These are phyloP conservation scores for Oryza officinalis DNA, from an alignment of 176 grass and related monocot genomes.

Conservation along the genomic window DNA sequence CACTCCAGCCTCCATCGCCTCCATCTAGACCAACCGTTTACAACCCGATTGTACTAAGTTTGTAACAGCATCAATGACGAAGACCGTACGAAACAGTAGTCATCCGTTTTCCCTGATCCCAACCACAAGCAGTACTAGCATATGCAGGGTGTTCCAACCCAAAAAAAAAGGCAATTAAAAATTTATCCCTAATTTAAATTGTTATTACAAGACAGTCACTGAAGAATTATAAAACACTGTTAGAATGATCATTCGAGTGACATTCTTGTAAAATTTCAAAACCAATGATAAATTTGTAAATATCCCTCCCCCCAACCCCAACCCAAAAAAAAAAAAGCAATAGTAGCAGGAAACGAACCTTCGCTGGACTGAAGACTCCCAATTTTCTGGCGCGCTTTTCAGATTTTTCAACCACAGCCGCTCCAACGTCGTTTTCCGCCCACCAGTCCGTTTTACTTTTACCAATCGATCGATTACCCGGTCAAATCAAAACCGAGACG, in stretches of 20 bases:
- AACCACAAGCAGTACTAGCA: background rate
- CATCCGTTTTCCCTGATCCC: background rate
- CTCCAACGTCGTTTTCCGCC: conserved; percentile 14
- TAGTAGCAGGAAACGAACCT: background rate
- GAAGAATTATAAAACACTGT: no score
- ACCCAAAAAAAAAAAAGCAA: no score
- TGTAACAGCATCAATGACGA: background rate
- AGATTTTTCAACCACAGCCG: conserved; percentile 1
- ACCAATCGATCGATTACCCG: background rate
- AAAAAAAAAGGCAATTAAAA: no score
- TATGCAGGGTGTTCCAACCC: no score
- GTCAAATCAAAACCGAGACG: background rate
- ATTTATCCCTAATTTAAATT: no score
- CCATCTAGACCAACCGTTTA: no score
- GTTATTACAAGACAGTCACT: no score
- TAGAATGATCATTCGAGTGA: no score
- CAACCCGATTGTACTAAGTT: background rate
- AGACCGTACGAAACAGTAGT: background rate
- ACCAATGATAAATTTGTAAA: no score
- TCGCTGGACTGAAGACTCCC: background rate
- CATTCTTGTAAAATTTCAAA: no score
- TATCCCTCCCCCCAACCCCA: no score
- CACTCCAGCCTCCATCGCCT: no score
- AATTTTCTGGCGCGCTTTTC: background rate
- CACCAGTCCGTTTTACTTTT: background rate